Evolutionary conservation across 2,329 filamentous ascomycete genomes (phyloP).

Genomic region (Scedosporium apiospermum): DNA sequence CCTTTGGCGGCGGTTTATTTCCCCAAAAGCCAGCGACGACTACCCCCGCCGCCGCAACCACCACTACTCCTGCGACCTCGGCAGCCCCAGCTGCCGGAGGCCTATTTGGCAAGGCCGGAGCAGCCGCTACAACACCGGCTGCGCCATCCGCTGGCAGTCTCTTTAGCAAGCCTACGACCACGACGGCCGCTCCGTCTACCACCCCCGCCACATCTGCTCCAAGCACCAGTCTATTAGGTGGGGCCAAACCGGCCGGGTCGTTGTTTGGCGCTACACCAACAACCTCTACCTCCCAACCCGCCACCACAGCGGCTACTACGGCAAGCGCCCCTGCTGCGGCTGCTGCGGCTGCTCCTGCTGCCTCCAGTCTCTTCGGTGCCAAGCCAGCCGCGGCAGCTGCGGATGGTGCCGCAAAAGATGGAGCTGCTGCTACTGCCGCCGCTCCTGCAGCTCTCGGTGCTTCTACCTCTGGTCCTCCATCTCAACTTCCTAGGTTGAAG

Average conservation of each 20-base stretch:
- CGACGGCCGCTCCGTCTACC: constrained; percentile 19
- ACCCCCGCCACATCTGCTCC: constrained; percentile 23
- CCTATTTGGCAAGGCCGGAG: constrained; percentile 10
- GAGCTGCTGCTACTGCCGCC: constrained; percentile 15
- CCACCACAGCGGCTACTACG: constrained; percentile 5
- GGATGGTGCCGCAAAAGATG: constrained; percentile 18
- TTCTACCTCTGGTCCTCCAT: constrained; percentile 72
- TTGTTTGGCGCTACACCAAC: constrained; percentile 8
- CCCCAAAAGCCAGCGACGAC: neutral
- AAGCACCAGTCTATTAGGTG: constrained; percentile 11
- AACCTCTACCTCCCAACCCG: constrained; percentile 5
- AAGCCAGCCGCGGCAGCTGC: constrained; percentile 21
- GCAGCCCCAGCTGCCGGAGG: constrained; percentile 11
- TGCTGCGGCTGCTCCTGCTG: constrained; percentile 10
- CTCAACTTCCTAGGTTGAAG: constrained; percentile 82
- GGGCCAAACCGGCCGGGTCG: constrained; percentile 4
- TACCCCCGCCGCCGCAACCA: neutral
- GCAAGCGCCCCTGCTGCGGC: constrained; percentile 14
- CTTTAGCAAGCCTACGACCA: constrained; percentile 15
- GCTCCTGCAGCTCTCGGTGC: constrained; percentile 44
- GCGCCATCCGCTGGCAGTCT: constrained; percentile 15
- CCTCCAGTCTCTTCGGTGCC: constrained; percentile 23
- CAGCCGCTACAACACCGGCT: neutral
- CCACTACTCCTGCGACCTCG: constrained; percentile 4
- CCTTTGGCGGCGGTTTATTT: constrained; percentile 1